Percentiles rank a stretch among this genome's conserved stretches.
Evolutionary conservation across 2,329 filamentous ascomycete genomes (phyloP).

Genomic region (Aspergillus tubingensis): DNA sequence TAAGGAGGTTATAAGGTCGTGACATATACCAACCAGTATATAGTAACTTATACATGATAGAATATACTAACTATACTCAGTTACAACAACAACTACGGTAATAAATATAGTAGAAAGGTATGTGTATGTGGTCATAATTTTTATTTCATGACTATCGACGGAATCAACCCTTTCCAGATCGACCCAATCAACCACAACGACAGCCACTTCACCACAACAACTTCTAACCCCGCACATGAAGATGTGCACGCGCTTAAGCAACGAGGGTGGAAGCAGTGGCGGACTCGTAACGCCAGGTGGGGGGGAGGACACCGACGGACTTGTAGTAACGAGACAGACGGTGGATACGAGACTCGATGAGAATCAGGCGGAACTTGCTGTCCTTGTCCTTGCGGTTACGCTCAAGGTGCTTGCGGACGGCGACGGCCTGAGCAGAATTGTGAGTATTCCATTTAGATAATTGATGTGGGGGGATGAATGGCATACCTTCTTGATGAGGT

Average conservation of each 20-base stretch:
- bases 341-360: conserved; percentile 99
- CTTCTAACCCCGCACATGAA: not conserved
- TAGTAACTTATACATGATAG: too few species aligned
- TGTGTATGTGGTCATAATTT: not conserved
- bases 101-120: too few species aligned
- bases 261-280: conserved; percentile 94
- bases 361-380: conserved; percentile 99
- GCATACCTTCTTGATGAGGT: conserved; percentile 99
- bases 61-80: too few species aligned
- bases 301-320: conserved; percentile 79
- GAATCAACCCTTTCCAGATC: not conserved
- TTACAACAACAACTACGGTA: not conserved
- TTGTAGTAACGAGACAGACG: conserved; percentile 99
- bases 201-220: not conserved
- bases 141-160: not conserved
- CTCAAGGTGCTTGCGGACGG: conserved; percentile 99
- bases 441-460: conserved; percentile 12
- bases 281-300: conserved; percentile 99
- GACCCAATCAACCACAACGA: not conserved
- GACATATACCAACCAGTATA: not conserved
- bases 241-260: conserved; percentile 60
- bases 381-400: conserved; percentile 99
- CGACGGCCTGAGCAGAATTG: conserved; percentile 68
- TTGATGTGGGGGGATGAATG: too few species aligned
- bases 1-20: conserved; percentile 49